Conservation (phyloP, 2,329 filamentous ascomycete species). For the Aspergillus fructus region DNA sequence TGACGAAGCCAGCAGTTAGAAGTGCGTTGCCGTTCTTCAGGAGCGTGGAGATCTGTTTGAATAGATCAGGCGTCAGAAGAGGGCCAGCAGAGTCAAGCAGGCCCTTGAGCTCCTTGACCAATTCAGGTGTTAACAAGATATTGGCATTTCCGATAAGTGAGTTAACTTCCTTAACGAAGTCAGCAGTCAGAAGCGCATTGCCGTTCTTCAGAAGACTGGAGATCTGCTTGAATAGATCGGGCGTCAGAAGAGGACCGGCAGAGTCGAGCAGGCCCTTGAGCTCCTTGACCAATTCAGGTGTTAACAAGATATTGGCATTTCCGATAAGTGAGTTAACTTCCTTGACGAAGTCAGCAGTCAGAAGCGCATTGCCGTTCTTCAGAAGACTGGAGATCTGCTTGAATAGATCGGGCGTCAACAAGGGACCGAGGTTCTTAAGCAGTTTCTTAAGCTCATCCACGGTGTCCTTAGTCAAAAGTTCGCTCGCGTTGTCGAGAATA, state of each 20-base stretch:
- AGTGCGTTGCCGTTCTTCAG: slow-evolving; percentile 21
- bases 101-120: slow-evolving; percentile 25
- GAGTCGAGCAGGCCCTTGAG: slow-evolving; percentile 22
- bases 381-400: slow-evolving; percentile 32
- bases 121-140: slow-evolving; percentile 17
- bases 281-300: slow-evolving; percentile 24
- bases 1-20: slow-evolving; percentile 24
- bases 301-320: slow-evolving; percentile 21
- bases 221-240: slow-evolving; percentile 29
- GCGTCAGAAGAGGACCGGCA: slow-evolving; percentile 17
- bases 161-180: slow-evolving; percentile 24
- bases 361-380: slow-evolving; percentile 27
- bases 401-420: slow-evolving; percentile 23
- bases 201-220: slow-evolving; percentile 30
- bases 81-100: slow-evolving; percentile 20
- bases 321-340: slow-evolving; percentile 20
- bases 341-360: slow-evolving; percentile 25
- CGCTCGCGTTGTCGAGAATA: slow-evolving; percentile 20
- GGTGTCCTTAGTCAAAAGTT: slow-evolving; percentile 21
- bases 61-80: slow-evolving; percentile 17
- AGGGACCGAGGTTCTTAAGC: slow-evolving; percentile 20
- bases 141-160: slow-evolving; percentile 20
- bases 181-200: slow-evolving; percentile 25
- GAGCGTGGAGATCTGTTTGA: slow-evolving; percentile 17
- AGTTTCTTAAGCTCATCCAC: slow-evolving; percentile 27